These are phyloP conservation scores for Daldinia loculata DNA, from an alignment of 495 filamentous ascomycete species.

Conservation along the genomic window DNA sequence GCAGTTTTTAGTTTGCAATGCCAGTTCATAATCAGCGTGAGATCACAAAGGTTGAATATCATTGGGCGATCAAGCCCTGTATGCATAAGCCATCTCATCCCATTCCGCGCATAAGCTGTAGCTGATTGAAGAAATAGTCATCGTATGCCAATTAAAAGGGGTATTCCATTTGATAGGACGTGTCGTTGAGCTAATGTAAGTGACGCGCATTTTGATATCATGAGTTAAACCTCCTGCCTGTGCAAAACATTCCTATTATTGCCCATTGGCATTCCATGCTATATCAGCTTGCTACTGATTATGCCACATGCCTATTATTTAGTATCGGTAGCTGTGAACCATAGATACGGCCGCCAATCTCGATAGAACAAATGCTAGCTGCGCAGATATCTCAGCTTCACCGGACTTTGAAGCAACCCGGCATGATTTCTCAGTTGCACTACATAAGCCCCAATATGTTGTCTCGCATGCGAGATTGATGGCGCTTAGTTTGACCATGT, in stretches of 20 bases:
- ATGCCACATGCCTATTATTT: background rate
- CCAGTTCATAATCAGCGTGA: background rate
- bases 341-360: background rate
- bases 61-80: background rate
- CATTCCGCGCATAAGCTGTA: background rate
- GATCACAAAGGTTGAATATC: background rate
- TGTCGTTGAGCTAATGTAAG: background rate
- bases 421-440: background rate
- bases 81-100: background rate
- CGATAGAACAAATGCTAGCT: background rate
- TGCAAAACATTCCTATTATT: background rate
- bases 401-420: background rate
- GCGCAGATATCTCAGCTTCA: background rate
- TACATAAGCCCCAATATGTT: background rate
- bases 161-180: background rate
- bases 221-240: background rate
- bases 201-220: background rate
- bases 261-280: too few species aligned
- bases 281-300: background rate
- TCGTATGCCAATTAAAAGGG: background rate
- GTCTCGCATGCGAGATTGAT: background rate
- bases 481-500: constrained; percentile 2
- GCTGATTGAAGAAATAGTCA: background rate
- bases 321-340: background rate
- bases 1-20: background rate